phyloP scores from a whole-genome alignment of 2,329 filamentous ascomycete genomes.

The Botryotinia calthae region DNA sequence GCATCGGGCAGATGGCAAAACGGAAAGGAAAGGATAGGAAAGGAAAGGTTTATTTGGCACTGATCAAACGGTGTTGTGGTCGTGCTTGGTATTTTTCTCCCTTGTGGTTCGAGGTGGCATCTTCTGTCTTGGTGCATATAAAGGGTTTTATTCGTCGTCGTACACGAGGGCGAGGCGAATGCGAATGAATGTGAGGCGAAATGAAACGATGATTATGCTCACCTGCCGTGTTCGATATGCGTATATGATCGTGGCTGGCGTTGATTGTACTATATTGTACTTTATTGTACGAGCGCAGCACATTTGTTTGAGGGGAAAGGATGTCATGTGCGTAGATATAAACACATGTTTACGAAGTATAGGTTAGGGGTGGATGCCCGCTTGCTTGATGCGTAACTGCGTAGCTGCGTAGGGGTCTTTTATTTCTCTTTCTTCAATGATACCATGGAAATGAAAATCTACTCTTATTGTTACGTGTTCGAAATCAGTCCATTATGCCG shows the following conservation, averaged over 20 bases:
- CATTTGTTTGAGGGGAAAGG: not conserved
- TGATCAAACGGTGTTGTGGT: constrained; percentile 21
- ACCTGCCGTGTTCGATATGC: constrained; percentile 13
- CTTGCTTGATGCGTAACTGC: not conserved
- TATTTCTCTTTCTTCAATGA: not conserved
- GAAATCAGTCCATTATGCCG: not conserved
- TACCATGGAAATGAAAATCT: constrained; percentile 3
- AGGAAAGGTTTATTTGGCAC: constrained; percentile 14
- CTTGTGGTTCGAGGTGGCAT: constrained; percentile 16
- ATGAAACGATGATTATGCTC: constrained; percentile 4
- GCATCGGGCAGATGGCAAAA: constrained; percentile 12
- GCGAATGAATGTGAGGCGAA: constrained; percentile 4
- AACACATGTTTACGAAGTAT: constrained; percentile 2
- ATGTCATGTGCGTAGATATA: constrained; percentile 2
- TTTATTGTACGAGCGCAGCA: constrained; percentile 4
- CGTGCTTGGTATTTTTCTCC: constrained; percentile 20
- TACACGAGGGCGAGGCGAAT: not conserved
- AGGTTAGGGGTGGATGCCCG: constrained; percentile 2
- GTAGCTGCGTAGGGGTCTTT: not conserved
- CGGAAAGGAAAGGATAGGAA: constrained; percentile 16
- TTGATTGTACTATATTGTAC: constrained; percentile 9
- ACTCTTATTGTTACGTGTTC: not conserved
- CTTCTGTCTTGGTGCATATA: constrained; percentile 13
- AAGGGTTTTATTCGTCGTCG: constrained; percentile 3
- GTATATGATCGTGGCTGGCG: constrained; percentile 10